Evolutionary conservation across 73 alveolate genomes (phyloP).

Genomic region (Tetrahymena elliotti): DNA sequence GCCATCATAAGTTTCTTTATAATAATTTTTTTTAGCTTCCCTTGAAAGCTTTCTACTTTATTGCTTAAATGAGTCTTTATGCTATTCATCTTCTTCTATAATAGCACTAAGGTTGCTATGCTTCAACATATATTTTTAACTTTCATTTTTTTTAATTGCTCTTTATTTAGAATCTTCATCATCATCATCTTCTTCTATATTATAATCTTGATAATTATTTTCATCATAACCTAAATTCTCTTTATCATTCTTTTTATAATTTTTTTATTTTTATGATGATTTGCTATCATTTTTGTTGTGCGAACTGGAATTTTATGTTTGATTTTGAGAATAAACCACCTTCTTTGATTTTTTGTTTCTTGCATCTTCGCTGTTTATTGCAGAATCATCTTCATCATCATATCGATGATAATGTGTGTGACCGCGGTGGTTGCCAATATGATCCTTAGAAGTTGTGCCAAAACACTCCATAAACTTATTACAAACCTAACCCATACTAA

Average conservation of each 20-base stretch:
- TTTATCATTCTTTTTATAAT: background rate
- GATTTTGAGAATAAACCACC: background rate
- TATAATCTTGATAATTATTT: background rate
- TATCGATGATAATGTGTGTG: background rate
- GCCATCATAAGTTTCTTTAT: background rate
- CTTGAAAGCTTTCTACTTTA: background rate
- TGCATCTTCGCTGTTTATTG: background rate
- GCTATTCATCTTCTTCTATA: background rate
- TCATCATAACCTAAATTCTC: background rate
- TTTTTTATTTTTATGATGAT: background rate
- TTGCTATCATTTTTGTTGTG: background rate
- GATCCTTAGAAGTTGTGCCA: background rate
- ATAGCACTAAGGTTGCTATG: background rate
- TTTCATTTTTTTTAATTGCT: background rate
- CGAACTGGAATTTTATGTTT: background rate
- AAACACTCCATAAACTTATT: background rate
- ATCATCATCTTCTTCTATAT: background rate
- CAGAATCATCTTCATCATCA: background rate
- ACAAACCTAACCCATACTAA: background rate
- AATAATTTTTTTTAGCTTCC: background rate
- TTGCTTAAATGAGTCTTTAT: background rate
- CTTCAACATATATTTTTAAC: background rate
- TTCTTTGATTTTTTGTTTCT: background rate
- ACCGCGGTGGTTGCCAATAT: background rate
- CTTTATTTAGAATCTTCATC: background rate